Base-by-base conservation (phyloP, 2,329 filamentous ascomycete species). In the Aspergillus persii region DNA sequence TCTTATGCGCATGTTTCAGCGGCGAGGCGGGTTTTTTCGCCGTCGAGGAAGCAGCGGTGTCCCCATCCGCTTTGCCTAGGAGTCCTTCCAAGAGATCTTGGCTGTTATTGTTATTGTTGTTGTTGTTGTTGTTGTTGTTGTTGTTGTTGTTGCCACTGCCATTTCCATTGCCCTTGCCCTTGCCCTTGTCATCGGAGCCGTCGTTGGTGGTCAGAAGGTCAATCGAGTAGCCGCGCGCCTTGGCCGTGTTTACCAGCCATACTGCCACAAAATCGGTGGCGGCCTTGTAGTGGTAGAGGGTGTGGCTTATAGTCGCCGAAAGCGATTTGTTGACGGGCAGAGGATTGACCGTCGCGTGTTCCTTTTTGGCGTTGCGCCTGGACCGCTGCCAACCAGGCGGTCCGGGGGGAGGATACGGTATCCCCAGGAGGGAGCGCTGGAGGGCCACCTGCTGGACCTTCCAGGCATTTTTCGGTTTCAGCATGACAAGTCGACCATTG, bases 201-300 rank as follows among this genome's bases (percentile, higher is more conserved):
- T 8, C 12, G n/a, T 50, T 23, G 27, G 26, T 41, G 29, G 18
- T 48, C 52, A 44, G 23, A n/a, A 60, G 33, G 31, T 49, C 33
- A 26, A 29, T 31, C 6, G 68, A 61, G n/a, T 67, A 69, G 23
- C 70, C 70, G 50, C 62, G 66, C 53, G 53, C 50, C 50, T 56
- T 62, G 9, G 71, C 69, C 12, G 69, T 70, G 2, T 36, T 63
- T 12, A 63, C 67, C 2, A 73, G 67, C 69, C 69, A 74, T 55
- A 58, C 54, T 23, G 67, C 68, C 15, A 74, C 64, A 12, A 53
- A 50, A 47, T 71, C 53, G 4, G 66, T 71, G 57, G 71, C 69
- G 33, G 61, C 47, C 51, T 70, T 73, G 64, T 71, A 71, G 47
- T 68, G 65, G 33, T 60, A 50, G 30, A 71, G 70, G 26, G 58